A percentile compares a stretch with the other conserved stretches of the same genome.
Conservation (phyloP, 2,329 filamentous ascomycete species). For the Dothistroma pini region DNA sequence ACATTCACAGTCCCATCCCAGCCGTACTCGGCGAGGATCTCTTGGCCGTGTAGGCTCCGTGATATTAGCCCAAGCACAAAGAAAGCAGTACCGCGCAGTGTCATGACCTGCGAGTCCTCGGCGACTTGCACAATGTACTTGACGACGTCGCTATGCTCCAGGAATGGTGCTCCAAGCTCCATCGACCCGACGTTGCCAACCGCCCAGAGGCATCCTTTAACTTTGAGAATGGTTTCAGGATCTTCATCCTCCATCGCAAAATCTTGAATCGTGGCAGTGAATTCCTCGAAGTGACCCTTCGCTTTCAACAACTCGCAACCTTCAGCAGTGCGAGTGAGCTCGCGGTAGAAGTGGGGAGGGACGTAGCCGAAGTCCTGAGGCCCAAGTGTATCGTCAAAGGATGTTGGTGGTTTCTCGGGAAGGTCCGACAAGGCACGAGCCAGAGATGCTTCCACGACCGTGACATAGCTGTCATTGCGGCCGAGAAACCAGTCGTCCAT, state of each 20-base stretch:
- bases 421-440: conserved; percentile 72
- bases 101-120: conserved; percentile 83
- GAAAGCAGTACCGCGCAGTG: conserved; percentile 89
- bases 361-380: conserved; percentile 57
- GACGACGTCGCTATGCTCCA: conserved; percentile 86
- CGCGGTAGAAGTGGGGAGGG: conserved; percentile 96
- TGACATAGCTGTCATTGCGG: conserved; percentile 93
- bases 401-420: conserved; percentile 50
- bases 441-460: conserved; percentile 90
- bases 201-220: conserved; percentile 96
- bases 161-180: conserved; percentile 91
- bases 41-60: conserved; percentile 83
- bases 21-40: conserved; percentile 82
- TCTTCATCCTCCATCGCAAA: conserved; percentile 83
- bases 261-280: conserved; percentile 82
- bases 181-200: conserved; percentile 98
- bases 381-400: conserved; percentile 45
- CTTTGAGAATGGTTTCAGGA: conserved; percentile 78
- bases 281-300: conserved; percentile 96
- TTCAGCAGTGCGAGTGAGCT: conserved; percentile 87
- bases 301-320: conserved; percentile 85
- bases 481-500: conserved; percentile 99
- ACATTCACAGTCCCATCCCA: conserved; percentile 91
- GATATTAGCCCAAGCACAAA: conserved; percentile 93
- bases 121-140: conserved; percentile 84